Conservation (phyloP, 345 rosid genomes). For the Eucalyptus curtisii region DNA sequence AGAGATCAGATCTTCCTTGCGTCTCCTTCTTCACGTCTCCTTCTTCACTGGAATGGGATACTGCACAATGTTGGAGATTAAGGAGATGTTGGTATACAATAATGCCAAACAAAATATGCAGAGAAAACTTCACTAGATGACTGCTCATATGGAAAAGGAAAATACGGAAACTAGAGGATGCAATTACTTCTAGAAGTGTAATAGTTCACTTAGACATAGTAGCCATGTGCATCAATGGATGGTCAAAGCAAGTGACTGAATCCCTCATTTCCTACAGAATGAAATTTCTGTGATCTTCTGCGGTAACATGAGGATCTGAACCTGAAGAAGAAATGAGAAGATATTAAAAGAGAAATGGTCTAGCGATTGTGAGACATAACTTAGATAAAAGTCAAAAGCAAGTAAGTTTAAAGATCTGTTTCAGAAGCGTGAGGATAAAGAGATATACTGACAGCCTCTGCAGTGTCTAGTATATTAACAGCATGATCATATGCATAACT, state of each 20-base stretch:
- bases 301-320: background rate
- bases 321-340: background rate
- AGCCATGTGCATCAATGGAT: background rate
- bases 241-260: background rate
- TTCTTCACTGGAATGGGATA: slow-evolving; percentile 69
- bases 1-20: slow-evolving; percentile 76
- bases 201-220: background rate
- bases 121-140: background rate
- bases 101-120: background rate
- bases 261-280: background rate
- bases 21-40: no score
- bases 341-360: background rate
- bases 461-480: slow-evolving; percentile 63
- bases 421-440: background rate
- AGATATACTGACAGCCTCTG: slow-evolving; percentile 51
- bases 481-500: slow-evolving; percentile 58
- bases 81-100: background rate
- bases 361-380: background rate
- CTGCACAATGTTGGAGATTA: slow-evolving; percentile 8
- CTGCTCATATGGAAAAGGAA: background rate
- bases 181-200: background rate
- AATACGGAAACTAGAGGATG: background rate
- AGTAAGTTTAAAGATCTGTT: background rate
- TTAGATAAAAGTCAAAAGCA: background rate
- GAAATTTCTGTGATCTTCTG: background rate